Evolutionary conservation across 352 stramenopile genomes (phyloP), one percentile per base, ranked within the genome.

Genomic region (Phytophthora aleatoria): DNA sequence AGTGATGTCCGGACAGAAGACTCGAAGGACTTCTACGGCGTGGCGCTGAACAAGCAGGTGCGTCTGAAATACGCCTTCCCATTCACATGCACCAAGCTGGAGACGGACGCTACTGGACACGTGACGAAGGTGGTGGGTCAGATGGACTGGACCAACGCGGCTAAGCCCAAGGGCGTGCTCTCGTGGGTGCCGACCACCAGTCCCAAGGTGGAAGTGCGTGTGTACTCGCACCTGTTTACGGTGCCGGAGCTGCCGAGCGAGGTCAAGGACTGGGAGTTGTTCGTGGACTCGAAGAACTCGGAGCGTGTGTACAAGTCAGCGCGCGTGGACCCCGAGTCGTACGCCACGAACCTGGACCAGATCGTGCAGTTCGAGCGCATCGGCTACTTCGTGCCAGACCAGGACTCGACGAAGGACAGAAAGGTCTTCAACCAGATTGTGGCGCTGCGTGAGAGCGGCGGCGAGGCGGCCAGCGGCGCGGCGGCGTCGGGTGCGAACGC

Each of bases 361-460:
- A 80, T 93, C 26, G 91, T 99, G 61, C 97, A 99, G 83, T 98
- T 99, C 76, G 97, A 99, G 75, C 90, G 97, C 38, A 78, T 99
- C 6, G 98, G 97, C 24, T 99, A 99, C 82, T 99, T 99, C 82
- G 95, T 98, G 33, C 81, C 92, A 8, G 98, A 99, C 78, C 81
- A 93, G 58, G 97, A 99, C 76, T 98, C 96, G 52, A 96, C 88
- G 3, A 61, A 85, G 31, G 90, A 88, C 57, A 87, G 83, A 51
- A 88, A 98, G 63, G 95, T 99, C 16, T 92, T 99, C 54, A 99
- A 99, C 79, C 91, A 98, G 62, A 98, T 97, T 33, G 96, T 99
- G 33, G 91, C 89, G 10, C 83, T 99, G 50, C 97, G 97, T 61
- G 94, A 99, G 67, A 78, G 68, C 30, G 77, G 68, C 59, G 76